Conservation (phyloP, 768 basidiomycete species). For the Calvatia gigantea region DNA sequence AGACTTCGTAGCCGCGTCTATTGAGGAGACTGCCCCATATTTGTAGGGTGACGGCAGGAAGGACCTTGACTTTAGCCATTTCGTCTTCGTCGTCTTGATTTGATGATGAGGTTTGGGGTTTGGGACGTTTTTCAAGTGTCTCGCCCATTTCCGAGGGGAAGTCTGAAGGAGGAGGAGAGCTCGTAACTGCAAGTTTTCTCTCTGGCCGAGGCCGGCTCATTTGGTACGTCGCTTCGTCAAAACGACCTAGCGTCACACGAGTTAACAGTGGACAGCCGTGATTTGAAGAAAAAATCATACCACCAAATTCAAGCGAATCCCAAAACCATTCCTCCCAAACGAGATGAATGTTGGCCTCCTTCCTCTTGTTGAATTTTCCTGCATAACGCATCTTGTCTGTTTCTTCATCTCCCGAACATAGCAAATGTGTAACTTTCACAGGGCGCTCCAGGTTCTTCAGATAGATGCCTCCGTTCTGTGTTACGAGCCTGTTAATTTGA, state of each 20-base stretch:
- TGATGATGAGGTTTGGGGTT: slow-evolving; percentile 9
- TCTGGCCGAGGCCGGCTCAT: slow-evolving; percentile 59
- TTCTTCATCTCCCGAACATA: slow-evolving; percentile 67
- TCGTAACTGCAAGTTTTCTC: slow-evolving; percentile 33
- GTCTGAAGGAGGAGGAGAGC: slow-evolving; percentile 19
- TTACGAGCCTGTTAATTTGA: slow-evolving; percentile 60
- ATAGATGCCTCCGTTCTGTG: slow-evolving; percentile 61
- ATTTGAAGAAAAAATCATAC: slow-evolving; percentile 23
- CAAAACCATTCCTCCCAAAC: slow-evolving; percentile 98
- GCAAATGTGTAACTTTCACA: slow-evolving; percentile 78
- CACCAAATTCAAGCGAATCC: slow-evolving; percentile 81
- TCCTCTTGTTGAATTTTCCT: slow-evolving; percentile 62
- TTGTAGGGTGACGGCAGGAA: slow-evolving; percentile 58
- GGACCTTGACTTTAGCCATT: slow-evolving; percentile 50
- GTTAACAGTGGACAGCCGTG: not conserved
- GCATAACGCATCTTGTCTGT: slow-evolving; percentile 80
- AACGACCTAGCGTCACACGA: slow-evolving; percentile 44
- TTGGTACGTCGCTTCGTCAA: slow-evolving; percentile 60
- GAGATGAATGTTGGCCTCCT: slow-evolving; percentile 71
- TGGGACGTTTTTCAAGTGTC: slow-evolving; percentile 7
- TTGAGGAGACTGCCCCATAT: slow-evolving; percentile 71
- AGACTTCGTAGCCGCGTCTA: slow-evolving; percentile 62
- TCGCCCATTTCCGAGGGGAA: slow-evolving; percentile 16
- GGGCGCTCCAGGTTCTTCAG: slow-evolving; percentile 75
- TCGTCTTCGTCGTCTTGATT: slow-evolving; percentile 53